Evolutionary conservation across 192 early-diverging fungal species (phyloP).

Genomic region (Pilobolus umbonatus): DNA sequence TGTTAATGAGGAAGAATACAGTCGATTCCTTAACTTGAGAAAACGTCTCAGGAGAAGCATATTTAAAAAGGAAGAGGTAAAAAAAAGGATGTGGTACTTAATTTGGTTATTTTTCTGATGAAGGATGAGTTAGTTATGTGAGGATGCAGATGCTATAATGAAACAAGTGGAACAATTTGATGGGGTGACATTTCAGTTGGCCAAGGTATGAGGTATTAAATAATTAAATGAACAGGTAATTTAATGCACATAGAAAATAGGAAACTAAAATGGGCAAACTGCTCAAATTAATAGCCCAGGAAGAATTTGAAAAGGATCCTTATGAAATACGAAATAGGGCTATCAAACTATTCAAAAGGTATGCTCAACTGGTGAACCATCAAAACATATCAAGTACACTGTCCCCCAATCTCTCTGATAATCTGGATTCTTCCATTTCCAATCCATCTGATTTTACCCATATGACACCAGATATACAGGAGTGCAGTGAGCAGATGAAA

Average conservation of each 20-base stretch:
- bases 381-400: too few relatives aligned
- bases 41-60: conserved; percentile 23
- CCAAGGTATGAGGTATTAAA: conserved; percentile 21
- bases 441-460: too few relatives aligned
- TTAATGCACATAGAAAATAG: conserved; percentile 6
- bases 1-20: conserved; percentile 3
- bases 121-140: conserved; percentile 2
- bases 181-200: conserved; percentile 29
- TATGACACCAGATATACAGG: too few relatives aligned
- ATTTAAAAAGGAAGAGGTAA: conserved; percentile 23
- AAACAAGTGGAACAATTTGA: conserved; percentile 31
- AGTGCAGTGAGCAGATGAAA: too few relatives aligned
- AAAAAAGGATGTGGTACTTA: not conserved
- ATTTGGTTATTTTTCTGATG: not conserved
- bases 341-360: conserved; percentile 13
- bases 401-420: too few relatives aligned
- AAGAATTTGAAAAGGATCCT: conserved; percentile 15
- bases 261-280: conserved; percentile 37
- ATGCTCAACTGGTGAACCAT: too few relatives aligned
- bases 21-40: conserved; percentile 27
- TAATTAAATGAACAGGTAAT: not conserved
- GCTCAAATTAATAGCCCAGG: conserved; percentile 26
- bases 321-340: conserved; percentile 10
- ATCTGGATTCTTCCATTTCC: too few relatives aligned
- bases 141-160: conserved; percentile 17